Base-by-base conservation (phyloP, 345 rosid genomes). In the Noccaea caerulescens region DNA sequence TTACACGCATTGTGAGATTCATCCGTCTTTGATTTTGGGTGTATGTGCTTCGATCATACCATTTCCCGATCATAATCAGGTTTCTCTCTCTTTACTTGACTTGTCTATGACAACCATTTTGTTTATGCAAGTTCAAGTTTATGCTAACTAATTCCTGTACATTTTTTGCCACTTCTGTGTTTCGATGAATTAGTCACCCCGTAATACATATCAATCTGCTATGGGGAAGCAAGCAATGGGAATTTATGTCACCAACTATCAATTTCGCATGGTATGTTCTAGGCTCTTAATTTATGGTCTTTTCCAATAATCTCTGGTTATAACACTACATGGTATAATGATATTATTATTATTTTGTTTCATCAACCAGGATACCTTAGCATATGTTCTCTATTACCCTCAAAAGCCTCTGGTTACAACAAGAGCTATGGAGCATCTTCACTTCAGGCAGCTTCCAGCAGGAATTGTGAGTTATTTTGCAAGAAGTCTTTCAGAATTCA, bases 141-240 rank as follows among this genome's bases (percentile, higher is more conserved):
- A 69, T 39, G 66, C 66, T 55, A 39, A 76, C 49, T 58, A 32
- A 2, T 39, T 3, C 7, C 9, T 47, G 0, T 72, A 68, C 45
- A 13, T 10, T 63, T 13, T 11, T 47, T 63, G 32, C 64, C 20
- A n/a, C 16, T 34, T 61, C 10, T 53, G 20, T 43, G 32, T 30
- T 76, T 72, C 73, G 72, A 42, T 71, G 42, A 3, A 37, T 53
- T 78, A 94, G 99, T 94, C 99, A 53, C 97, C 96, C 2, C 96
- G 99, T 91, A 94, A 94, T 75, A 94, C 97, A 1, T 94, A 94
- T 76, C 99, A 94, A 78, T 94, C 99, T 45, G 97, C 99, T 33
- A 94, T 94, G 97, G 99, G 99, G 46, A 94, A 94, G 84, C 99
- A 94, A 87, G 97, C 99, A 43, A 91, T 94, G 97, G 99, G 99